A percentile compares a stretch with the other conserved stretches of the same genome.
Evolutionary conservation across 441 rosid species (phyloP).

Genomic region (Hura crepitans): DNA sequence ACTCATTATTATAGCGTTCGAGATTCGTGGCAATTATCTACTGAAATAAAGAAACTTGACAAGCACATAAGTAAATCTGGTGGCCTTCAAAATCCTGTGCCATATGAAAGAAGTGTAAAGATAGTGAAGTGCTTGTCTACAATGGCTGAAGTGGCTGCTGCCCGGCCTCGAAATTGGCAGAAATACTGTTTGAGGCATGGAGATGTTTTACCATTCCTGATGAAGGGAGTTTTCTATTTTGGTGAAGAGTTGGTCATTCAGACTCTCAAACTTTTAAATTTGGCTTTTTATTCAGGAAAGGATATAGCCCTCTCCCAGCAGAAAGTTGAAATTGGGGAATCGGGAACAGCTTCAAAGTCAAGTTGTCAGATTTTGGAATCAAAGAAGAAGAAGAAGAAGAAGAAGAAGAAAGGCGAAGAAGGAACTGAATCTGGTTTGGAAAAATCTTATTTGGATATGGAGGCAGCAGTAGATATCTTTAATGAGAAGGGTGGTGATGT

Average conservation of each 20-base stretch:
- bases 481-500: conserved; percentile 70
- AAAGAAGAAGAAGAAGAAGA: conserved; percentile 99
- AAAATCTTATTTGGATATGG: conserved; percentile 96
- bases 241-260: conserved; percentile 96
- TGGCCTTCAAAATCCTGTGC: conserved; percentile 79
- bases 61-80: conserved; percentile 95
- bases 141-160: conserved; percentile 92
- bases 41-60: conserved; percentile 79
- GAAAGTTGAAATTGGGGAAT: conserved; percentile 72
- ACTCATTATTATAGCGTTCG: conserved; percentile 95
- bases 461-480: conserved; percentile 75
- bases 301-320: conserved; percentile 63
- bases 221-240: conserved; percentile 80
- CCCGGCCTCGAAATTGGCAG: conserved; percentile 99
- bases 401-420: conserved; percentile 96
- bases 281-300: conserved; percentile 95
- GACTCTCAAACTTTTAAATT: conserved; percentile 84
- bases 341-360: conserved; percentile 60
- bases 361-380: conserved; percentile 68
- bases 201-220: conserved; percentile 79
- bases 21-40: conserved; percentile 98
- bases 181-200: conserved; percentile 92
- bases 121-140: conserved; percentile 90
- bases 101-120: conserved; percentile 97
- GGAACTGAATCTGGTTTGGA: conserved; percentile 80